These are phyloP conservation scores for Inonotus hispidus DNA, from an alignment of 1,284 basidiomycete species.

Conservation along the genomic window DNA sequence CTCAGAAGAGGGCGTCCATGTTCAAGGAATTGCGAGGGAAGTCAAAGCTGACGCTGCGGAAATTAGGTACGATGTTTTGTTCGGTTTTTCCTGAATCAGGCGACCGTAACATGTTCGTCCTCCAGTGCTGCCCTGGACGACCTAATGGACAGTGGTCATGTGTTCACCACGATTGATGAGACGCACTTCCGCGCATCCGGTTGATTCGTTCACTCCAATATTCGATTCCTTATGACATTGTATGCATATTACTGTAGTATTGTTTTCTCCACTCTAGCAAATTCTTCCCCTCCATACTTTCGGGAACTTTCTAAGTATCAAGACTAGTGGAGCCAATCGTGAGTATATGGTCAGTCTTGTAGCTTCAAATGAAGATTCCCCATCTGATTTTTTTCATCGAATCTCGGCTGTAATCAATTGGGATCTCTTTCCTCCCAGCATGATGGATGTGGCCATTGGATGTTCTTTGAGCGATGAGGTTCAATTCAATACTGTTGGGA, in stretches of 20 bases:
- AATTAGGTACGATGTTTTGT: slow-evolving; percentile 34
- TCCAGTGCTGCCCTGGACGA: slow-evolving; percentile 43
- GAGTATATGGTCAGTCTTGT: no score
- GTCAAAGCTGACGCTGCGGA: slow-evolving; percentile 26
- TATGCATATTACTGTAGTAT: background rate
- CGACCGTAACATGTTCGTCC: background rate
- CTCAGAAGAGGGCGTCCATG: slow-evolving; percentile 43
- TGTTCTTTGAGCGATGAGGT: no score
- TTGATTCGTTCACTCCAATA: background rate
- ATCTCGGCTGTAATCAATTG: no score
- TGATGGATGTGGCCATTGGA: no score
- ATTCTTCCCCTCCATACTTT: no score
- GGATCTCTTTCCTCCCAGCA: no score
- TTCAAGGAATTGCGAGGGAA: slow-evolving; percentile 37
- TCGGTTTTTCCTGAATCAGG: background rate
- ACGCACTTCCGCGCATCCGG: slow-evolving; percentile 27
- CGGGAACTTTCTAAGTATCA: no score
- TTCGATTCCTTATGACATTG: background rate
- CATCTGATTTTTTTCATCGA: no score
- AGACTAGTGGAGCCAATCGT: no score
- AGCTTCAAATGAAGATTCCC: no score
- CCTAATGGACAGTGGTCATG: slow-evolving; percentile 49
- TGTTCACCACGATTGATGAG: slow-evolving; percentile 53
- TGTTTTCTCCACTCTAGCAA: background rate
- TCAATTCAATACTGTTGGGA: no score